These are phyloP conservation scores for Artemisia annua DNA, from an alignment of 129 eudicot genomes.

Conservation along the genomic window DNA sequence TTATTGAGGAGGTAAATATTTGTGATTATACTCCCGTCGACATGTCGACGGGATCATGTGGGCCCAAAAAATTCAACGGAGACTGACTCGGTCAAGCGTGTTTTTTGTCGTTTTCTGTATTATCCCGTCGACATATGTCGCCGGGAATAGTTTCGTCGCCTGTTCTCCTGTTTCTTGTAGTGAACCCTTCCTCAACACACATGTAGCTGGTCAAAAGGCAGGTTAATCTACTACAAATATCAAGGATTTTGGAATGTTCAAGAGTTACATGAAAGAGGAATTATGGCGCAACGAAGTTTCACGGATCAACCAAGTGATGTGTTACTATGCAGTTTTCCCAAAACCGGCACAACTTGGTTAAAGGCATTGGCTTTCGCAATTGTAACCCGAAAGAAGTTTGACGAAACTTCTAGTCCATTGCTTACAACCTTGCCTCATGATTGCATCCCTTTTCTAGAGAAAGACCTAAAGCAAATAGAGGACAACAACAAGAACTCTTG, in stretches of 20 bases:
- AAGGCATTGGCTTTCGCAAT: constrained; percentile 22
- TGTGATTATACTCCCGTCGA: too few relatives aligned
- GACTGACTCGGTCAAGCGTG: too few relatives aligned
- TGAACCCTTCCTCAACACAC: constrained; percentile 10
- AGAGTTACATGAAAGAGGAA: neutral
- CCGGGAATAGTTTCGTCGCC: too few relatives aligned
- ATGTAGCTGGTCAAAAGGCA: neutral
- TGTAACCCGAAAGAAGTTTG: constrained; percentile 1
- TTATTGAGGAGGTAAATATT: too few relatives aligned
- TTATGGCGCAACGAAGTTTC: constrained; percentile 22
- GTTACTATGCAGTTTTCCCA: constrained; percentile 24
- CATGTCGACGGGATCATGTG: too few relatives aligned
- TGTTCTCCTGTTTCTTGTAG: too few relatives aligned
- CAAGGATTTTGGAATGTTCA: constrained; percentile 25
- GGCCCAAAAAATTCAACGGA: too few relatives aligned
- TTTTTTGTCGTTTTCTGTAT: too few relatives aligned
- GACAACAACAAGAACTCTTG: neutral
- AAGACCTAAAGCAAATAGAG: neutral
- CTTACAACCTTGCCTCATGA: constrained; percentile 7
- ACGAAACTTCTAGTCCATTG: neutral
- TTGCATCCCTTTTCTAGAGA: neutral
- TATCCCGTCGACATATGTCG: too few relatives aligned
- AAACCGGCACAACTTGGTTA: constrained; percentile 51
- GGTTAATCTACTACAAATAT: neutral
- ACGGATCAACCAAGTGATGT: constrained; percentile 16